Percentiles rank a stretch among this genome's conserved stretches.
Evolutionary conservation across 1,284 basidiomycete species (phyloP).

Genomic region (Schizophyllum amplum): DNA sequence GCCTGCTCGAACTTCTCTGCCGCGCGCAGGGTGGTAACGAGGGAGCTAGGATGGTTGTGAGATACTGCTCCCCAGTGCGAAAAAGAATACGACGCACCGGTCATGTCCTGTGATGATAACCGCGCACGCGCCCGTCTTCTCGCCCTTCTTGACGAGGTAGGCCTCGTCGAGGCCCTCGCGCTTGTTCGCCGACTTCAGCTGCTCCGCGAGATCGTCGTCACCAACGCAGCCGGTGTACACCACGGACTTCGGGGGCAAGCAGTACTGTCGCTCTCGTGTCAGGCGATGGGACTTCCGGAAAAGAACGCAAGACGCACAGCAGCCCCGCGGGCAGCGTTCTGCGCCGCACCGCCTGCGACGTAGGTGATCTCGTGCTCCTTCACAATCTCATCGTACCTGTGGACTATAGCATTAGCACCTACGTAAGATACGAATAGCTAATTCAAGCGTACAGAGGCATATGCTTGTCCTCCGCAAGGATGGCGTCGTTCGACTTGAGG

Average conservation of each 20-base stretch:
- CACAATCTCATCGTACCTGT: conserved; percentile 85
- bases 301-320: conserved; percentile 53
- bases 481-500: conserved; percentile 94
- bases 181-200: conserved; percentile 86
- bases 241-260: conserved; percentile 87
- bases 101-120: conserved; percentile 93
- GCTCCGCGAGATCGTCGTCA: conserved; percentile 84
- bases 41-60: conserved; percentile 44
- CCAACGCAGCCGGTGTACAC: conserved; percentile 96
- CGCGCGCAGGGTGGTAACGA: conserved; percentile 85
- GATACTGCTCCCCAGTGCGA: not conserved
- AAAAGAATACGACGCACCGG: conserved; percentile 40
- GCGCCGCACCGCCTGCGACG: conserved; percentile 95
- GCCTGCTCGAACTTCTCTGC: conserved; percentile 85
- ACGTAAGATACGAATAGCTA: not conserved
- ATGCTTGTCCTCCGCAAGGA: conserved; percentile 90
- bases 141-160: conserved; percentile 83
- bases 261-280: conserved; percentile 52
- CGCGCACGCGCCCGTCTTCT: conserved; percentile 94
- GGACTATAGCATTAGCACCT: conserved; percentile 5
- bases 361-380: conserved; percentile 78
- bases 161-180: conserved; percentile 86
- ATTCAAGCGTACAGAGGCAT: conserved; percentile 57
- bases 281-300: not conserved
- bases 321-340: conserved; percentile 94